Evolutionary conservation across 2,329 filamentous ascomycete species (phyloP).

Genomic region (Xylariales sp.): DNA sequence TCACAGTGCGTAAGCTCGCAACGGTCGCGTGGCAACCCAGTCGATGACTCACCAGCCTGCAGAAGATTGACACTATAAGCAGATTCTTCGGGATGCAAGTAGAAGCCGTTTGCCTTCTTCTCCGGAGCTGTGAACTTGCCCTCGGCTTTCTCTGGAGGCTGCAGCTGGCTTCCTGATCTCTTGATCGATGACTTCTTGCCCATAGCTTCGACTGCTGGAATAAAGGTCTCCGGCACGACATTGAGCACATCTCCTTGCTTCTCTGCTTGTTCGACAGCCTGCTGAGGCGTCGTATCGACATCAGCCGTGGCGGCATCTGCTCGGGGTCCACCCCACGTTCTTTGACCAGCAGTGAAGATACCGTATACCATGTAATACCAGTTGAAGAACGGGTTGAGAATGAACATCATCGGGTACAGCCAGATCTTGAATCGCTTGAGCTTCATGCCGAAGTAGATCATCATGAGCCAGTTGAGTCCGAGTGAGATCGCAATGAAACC

Average conservation of each 20-base stretch:
- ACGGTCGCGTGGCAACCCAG: conserved; percentile 32
- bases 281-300: conserved; percentile 66
- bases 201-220: conserved; percentile 46
- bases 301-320: conserved; percentile 84
- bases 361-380: conserved; percentile 98
- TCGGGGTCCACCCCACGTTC: conserved; percentile 92
- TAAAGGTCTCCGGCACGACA: conserved; percentile 82
- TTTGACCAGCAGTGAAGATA: conserved; percentile 88
- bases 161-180: conserved; percentile 54
- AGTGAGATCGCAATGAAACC: conserved; percentile 92
- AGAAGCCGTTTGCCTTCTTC: conserved; percentile 63
- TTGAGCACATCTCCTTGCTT: conserved; percentile 82
- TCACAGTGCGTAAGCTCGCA: conserved; percentile 49
- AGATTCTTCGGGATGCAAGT: conserved; percentile 66
- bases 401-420: conserved; percentile 93
- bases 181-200: conserved; percentile 33
- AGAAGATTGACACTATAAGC: conserved; percentile 46
- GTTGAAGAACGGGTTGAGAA: conserved; percentile 94
- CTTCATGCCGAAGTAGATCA: conserved; percentile 91
- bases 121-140: conserved; percentile 74
- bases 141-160: conserved; percentile 70
- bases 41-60: conserved; percentile 19
- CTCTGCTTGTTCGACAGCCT: conserved; percentile 80
- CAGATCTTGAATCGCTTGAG: conserved; percentile 88
- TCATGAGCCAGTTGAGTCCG: conserved; percentile 88